A percentile compares a stretch with the other conserved stretches of the same genome.
Evolutionary conservation across 495 filamentous ascomycete genomes (phyloP).

Genomic region (Letharia columbiana): DNA sequence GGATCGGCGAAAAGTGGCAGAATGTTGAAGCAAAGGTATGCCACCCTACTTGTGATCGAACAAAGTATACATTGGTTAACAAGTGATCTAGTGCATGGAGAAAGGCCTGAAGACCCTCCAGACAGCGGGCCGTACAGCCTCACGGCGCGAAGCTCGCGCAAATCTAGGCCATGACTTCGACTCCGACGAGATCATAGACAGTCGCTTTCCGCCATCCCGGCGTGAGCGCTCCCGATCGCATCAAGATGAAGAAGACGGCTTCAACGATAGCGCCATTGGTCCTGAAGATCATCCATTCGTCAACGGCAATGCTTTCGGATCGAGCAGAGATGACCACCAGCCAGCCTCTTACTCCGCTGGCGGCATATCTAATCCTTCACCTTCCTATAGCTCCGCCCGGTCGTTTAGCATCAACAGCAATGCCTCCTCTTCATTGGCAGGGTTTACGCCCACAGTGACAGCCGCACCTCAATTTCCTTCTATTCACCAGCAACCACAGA

Average conservation of each 20-base stretch:
- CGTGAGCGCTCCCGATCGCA: conserved; percentile 16
- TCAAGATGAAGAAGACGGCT: conserved; percentile 4
- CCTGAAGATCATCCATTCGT: conserved; percentile 2
- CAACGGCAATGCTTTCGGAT: neutral
- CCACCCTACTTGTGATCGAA: neutral
- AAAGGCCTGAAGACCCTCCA: conserved; percentile 43
- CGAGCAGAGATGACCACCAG: conserved; percentile 9
- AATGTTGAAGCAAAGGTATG: conserved; percentile 62
- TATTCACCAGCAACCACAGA: conserved; percentile 3
- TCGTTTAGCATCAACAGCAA: conserved; percentile 15
- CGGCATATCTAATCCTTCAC: neutral
- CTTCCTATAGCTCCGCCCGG: conserved; percentile 13
- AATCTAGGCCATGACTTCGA: conserved; percentile 1
- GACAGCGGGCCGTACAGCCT: conserved; percentile 31
- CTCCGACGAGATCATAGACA: conserved; percentile 7
- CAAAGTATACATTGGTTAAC: neutral
- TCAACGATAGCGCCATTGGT: conserved; percentile 17
- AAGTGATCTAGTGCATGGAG: conserved; percentile 40
- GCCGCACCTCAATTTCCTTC: conserved; percentile 6
- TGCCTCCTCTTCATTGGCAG: conserved; percentile 7
- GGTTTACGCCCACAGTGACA: conserved; percentile 17
- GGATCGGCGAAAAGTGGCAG: conserved; percentile 60
- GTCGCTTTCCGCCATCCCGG: neutral
- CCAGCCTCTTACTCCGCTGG: conserved; percentile 4
- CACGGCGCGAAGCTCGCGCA: conserved; percentile 18